Conservation (phyloP, 2,329 filamentous ascomycete genomes). For the Xylaria sp. region DNA sequence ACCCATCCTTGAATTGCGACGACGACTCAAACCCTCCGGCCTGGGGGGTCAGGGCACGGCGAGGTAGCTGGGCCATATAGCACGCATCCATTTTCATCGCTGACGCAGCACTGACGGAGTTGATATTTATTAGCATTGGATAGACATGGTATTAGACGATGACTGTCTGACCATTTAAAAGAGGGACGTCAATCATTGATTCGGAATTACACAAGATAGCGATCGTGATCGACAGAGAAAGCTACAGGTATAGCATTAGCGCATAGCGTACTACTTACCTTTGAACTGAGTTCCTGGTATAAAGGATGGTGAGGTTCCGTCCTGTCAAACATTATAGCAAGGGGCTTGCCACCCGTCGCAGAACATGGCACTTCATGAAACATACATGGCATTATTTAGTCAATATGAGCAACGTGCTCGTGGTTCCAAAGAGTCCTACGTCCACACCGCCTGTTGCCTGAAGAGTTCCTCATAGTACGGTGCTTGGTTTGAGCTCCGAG, state of each 20-base stretch:
- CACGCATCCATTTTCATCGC: conserved; percentile 8
- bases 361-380: conserved; percentile 6
- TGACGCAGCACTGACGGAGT: conserved; percentile 11
- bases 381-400: neutral
- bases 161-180: conserved; percentile 19
- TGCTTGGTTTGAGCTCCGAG: neutral
- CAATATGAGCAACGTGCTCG: neutral
- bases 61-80: conserved; percentile 78
- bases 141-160: conserved; percentile 27
- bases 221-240: conserved; percentile 12
- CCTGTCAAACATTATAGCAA: neutral
- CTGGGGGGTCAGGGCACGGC: conserved; percentile 74
- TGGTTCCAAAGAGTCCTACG: neutral
- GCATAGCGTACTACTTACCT: conserved; percentile 13
- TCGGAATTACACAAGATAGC: neutral
- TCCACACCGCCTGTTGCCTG: neutral
- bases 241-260: conserved; percentile 23
- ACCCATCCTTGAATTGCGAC: conserved; percentile 74
- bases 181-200: conserved; percentile 17
- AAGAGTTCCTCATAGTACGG: neutral
- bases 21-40: conserved; percentile 68
- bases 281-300: conserved; percentile 1
- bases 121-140: conserved; percentile 19
- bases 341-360: neutral
- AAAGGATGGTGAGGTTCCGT: neutral